Percentiles rank a stretch among this genome's conserved stretches.
Conservation (phyloP, 352 stramenopile species). For the Globisporangium alternatum region DNA sequence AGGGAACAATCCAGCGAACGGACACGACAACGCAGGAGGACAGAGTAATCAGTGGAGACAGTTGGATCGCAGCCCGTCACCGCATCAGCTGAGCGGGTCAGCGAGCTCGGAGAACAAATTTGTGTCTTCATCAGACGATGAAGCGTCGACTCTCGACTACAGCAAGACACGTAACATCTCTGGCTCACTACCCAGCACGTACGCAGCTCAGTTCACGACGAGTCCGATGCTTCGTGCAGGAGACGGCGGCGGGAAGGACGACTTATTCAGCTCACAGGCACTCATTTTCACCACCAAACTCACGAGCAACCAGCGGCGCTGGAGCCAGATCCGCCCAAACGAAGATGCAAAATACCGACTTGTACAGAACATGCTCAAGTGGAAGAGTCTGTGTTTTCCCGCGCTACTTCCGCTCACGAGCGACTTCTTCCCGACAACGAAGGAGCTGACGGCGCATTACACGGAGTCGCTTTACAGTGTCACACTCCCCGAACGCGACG, state of each 20-base stretch:
- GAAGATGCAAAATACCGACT: slow-evolving; percentile 57
- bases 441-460: slow-evolving; percentile 82
- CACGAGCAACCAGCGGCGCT: slow-evolving; percentile 93
- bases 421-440: slow-evolving; percentile 81
- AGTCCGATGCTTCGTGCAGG: slow-evolving; percentile 54
- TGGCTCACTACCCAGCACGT: slow-evolving; percentile 64
- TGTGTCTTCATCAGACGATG: slow-evolving; percentile 33
- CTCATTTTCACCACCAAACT: slow-evolving; percentile 80
- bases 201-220: slow-evolving; percentile 40
- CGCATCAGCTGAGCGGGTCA: slow-evolving; percentile 36
- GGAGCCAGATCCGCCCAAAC: slow-evolving; percentile 91
- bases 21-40: slow-evolving; percentile 26
- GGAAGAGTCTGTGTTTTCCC: slow-evolving; percentile 95
- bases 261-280: slow-evolving; percentile 72
- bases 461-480: slow-evolving; percentile 86
- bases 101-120: slow-evolving; percentile 34
- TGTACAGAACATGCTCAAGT: slow-evolving; percentile 92
- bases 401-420: slow-evolving; percentile 92
- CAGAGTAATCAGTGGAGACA: slow-evolving; percentile 39
- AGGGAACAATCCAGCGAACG: slow-evolving; percentile 17
- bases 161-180: slow-evolving; percentile 35
- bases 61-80: slow-evolving; percentile 40
- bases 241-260: slow-evolving; percentile 50
- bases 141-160: slow-evolving; percentile 18
- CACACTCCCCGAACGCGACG: slow-evolving; percentile 67